Percentiles rank a stretch among this genome's conserved stretches.
These are phyloP conservation scores for Penicillium herquei DNA, from an alignment of 495 filamentous ascomycete species.

Conservation along the genomic window DNA sequence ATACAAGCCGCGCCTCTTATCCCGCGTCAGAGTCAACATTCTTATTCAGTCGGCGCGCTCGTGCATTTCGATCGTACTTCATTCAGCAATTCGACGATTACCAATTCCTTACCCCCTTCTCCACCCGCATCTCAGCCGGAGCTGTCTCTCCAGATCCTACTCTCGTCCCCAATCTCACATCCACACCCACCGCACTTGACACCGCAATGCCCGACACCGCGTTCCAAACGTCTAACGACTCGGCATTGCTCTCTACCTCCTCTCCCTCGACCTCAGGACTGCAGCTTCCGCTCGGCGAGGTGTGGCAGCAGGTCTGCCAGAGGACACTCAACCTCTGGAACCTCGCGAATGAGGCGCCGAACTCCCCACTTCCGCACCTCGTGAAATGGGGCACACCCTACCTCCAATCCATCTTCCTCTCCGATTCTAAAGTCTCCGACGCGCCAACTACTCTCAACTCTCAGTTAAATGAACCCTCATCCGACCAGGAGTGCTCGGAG, in stretches of 20 bases:
- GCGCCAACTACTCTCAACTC: neutral
- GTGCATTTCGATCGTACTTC: conserved; percentile 36
- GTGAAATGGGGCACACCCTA: conserved; percentile 2
- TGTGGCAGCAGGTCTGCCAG: conserved; percentile 40
- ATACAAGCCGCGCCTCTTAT: conserved; percentile 20
- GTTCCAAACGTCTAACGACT: conserved; percentile 8
- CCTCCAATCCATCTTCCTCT: conserved; percentile 5
- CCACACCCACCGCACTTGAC: conserved; percentile 13
- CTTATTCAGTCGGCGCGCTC: conserved; percentile 31
- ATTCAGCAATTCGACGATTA: conserved; percentile 31
- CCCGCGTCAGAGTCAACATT: conserved; percentile 24
- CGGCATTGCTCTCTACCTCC: conserved; percentile 2
- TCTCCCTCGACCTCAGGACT: neutral
- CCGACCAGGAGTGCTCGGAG: conserved; percentile 1
- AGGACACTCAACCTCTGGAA: conserved; percentile 15
- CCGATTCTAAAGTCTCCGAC: neutral
- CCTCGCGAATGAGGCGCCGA: neutral
- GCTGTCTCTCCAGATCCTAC: conserved; percentile 11
- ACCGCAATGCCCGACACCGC: conserved; percentile 2
- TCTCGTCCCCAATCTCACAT: conserved; percentile 14
- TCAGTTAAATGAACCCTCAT: neutral
- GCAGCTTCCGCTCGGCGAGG: conserved; percentile 11
- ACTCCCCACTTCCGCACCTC: neutral
- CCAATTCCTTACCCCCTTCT: conserved; percentile 25
- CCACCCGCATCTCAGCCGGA: conserved; percentile 18